Evolutionary conservation across 768 basidiomycete genomes (phyloP).

Genomic region (Myochromella boudieri): DNA sequence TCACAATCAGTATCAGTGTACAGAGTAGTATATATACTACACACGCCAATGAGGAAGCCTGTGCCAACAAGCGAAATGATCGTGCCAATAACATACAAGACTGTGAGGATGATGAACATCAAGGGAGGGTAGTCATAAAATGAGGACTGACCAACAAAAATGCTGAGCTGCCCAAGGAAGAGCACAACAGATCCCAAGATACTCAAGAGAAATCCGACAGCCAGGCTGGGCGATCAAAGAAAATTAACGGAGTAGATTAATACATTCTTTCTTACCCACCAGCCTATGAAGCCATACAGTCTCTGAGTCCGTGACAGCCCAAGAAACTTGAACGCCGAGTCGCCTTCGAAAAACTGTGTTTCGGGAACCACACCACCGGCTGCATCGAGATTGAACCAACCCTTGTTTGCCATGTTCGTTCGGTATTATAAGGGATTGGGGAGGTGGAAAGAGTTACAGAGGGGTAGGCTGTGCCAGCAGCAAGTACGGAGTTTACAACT

Average conservation of each 20-base stretch:
- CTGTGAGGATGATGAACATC: constrained; percentile 35
- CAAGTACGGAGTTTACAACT: constrained; percentile 8
- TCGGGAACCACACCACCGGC: constrained; percentile 66
- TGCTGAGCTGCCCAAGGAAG: constrained; percentile 63
- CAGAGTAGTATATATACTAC: constrained; percentile 26
- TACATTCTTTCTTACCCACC: constrained; percentile 46
- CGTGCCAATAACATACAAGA: constrained; percentile 81
- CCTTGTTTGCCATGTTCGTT: constrained; percentile 55
- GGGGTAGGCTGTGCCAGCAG: constrained; percentile 34
- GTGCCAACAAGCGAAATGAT: constrained; percentile 83
- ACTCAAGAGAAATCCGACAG: constrained; percentile 76
- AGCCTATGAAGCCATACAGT: constrained; percentile 83
- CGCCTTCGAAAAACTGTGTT: constrained; percentile 83
- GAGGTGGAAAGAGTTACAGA: constrained; percentile 1
- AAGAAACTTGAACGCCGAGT: constrained; percentile 82
- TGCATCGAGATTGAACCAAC: constrained; percentile 85
- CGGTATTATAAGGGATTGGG: background rate
- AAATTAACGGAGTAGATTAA: background rate
- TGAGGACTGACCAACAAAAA: constrained; percentile 69
- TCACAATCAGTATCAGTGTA: constrained; percentile 6
- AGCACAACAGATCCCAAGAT: constrained; percentile 77
- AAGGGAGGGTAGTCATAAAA: background rate
- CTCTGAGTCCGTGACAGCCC: constrained; percentile 78
- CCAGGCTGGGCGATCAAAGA: constrained; percentile 45
- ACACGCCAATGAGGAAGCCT: constrained; percentile 86